Evolutionary conservation across 768 basidiomycete species (phyloP).

Genomic region (Lactarius vividus): DNA sequence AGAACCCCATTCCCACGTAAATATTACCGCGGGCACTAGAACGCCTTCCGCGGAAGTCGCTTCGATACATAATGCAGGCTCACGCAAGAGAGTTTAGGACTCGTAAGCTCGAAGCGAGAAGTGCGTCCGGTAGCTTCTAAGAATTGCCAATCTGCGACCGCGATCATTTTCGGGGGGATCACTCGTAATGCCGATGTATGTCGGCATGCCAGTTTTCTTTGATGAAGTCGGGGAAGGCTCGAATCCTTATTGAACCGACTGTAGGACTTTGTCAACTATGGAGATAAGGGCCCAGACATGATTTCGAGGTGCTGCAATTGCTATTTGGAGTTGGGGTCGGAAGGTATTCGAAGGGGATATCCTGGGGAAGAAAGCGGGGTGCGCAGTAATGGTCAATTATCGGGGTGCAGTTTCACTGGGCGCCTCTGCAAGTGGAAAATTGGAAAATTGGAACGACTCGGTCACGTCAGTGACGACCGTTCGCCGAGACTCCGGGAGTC

Average conservation of each 20-base stretch:
- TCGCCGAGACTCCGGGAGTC: background rate
- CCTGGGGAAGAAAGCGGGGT: background rate
- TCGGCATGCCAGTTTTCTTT: background rate
- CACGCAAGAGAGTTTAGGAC: background rate
- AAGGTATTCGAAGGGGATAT: background rate
- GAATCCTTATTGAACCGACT: background rate
- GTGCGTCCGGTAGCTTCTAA: background rate
- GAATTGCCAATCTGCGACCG: background rate
- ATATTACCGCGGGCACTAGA: background rate
- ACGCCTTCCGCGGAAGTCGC: background rate
- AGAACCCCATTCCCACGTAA: too few relatives aligned
- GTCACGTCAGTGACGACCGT: background rate
- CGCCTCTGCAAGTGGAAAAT: background rate
- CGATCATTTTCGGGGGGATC: background rate
- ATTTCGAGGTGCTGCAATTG: background rate
- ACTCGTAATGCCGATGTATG: background rate
- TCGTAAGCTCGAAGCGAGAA: background rate
- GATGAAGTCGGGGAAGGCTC: background rate
- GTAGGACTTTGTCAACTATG: background rate
- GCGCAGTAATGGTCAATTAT: background rate
- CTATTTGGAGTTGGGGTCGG: background rate
- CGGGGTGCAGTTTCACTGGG: background rate
- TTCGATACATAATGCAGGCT: background rate
- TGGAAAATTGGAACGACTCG: background rate
- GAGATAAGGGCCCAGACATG: background rate